Base-by-base conservation (phyloP, 495 filamentous ascomycete genomes). In the Talaromyces liani region DNA sequence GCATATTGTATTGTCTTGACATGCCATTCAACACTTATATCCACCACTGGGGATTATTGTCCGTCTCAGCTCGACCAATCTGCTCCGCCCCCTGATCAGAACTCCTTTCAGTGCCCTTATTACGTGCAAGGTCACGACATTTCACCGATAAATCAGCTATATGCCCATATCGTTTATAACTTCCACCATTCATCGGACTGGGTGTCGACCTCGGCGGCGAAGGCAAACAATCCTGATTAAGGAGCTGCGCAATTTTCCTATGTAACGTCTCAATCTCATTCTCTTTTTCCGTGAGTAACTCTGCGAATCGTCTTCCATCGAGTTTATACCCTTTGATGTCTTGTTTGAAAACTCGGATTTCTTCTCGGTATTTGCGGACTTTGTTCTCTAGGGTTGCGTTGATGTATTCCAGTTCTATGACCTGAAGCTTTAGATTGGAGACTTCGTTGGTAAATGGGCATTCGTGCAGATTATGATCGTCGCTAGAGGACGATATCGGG, bases 351-450 rank as follows among this genome's bases (percentile, higher is more conserved):
- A 63, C 22, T 33, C 55, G 51, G 22, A 63, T 58, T 34, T 57
- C 62, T 0, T 58, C 34, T 39, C 62, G 62, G 22, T 63, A 63
- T 45, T 58, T 51, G 8, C 25, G 29, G 1, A 58, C 14, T 49
- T 58, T 63, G 51, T 39, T 39, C 31, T 63, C 62, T 10, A 63
- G 53, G 7, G 62, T 39, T 14, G 33, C 53, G 53, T 63, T 63
- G 53, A 49, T 54, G 27, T 29, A 63, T 63, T 57, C 62, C 18
- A 63, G 34, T 29, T 63, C 62, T 25, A 58, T 54, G 16, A 58
- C 41, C 2, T 39, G 62, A 22, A 63, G 29, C 29, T 58, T 63
- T 6, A 63, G 39, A 2, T 16, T 53, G 22, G 53, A 45, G 18
- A 63, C 22, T 63, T 63, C 62, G 29, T 16, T 33, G 51, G n/a